Evolutionary conservation across 441 rosid genomes (phyloP).

Genomic region (Jatropha podagrica): DNA sequence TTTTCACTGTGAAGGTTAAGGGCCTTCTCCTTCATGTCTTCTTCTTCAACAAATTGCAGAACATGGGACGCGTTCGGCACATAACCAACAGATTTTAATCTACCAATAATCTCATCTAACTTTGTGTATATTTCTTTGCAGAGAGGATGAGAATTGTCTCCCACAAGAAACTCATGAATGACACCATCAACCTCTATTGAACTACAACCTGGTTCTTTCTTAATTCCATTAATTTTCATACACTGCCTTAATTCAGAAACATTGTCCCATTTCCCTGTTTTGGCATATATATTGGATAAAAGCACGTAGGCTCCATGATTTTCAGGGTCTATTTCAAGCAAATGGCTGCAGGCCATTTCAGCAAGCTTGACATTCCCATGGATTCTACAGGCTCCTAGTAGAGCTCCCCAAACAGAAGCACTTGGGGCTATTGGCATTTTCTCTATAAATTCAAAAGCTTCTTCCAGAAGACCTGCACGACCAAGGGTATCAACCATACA

Average conservation of each 20-base stretch:
- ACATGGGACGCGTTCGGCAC: conserved; percentile 55
- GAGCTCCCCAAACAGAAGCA: conserved; percentile 69
- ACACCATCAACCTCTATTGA: conserved; percentile 63
- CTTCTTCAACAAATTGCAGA: conserved; percentile 66
- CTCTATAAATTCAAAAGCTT: conserved; percentile 57
- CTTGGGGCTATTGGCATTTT: conserved; percentile 57
- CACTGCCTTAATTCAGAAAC: conserved; percentile 57
- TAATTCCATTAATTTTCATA: conserved; percentile 61
- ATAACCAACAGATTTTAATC: conserved; percentile 51
- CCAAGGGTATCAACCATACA: conserved; percentile 74
- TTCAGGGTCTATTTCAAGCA: conserved; percentile 65
- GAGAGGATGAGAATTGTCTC: conserved; percentile 53
- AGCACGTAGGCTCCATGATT: conserved; percentile 68
- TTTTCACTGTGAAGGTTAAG: conserved; percentile 70
- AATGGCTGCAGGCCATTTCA: conserved; percentile 48
- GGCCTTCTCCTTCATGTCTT: conserved; percentile 62
- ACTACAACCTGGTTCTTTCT: conserved; percentile 75
- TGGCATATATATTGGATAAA: conserved; percentile 65
- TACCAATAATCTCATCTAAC: conserved; percentile 49
- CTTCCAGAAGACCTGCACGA: conserved; percentile 62
- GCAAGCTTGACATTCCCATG: conserved; percentile 64
- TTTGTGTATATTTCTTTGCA: conserved; percentile 50
- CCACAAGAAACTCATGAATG: conserved; percentile 63
- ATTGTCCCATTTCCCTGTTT: conserved; percentile 55
- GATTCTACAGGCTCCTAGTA: conserved; percentile 73